phyloP scores from a whole-genome alignment of 2,329 filamentous ascomycete species.

The Sodiomyces alkalinus region DNA sequence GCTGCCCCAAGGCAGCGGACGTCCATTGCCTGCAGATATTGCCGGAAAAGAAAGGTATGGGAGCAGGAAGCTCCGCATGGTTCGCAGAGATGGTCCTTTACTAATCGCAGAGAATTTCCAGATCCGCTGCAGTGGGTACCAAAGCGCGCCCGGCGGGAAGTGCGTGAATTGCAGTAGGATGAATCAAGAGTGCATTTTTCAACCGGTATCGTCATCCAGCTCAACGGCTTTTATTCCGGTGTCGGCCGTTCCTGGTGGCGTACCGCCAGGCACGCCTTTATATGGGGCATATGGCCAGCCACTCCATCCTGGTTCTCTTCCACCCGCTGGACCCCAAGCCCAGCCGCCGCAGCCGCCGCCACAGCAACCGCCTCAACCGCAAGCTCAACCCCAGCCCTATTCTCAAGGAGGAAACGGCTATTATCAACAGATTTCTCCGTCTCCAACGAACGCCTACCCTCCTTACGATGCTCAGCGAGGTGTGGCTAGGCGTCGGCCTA shows the following conservation, averaged over 20 bases:
- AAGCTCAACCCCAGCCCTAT: conserved; percentile 10
- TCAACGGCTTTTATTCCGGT: conserved; percentile 44
- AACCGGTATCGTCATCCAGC: conserved; percentile 40
- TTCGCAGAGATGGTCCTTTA: neutral
- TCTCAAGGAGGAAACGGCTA: conserved; percentile 13
- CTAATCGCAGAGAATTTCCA: conserved; percentile 16
- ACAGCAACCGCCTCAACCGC: conserved; percentile 2
- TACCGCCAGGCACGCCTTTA: conserved; percentile 39
- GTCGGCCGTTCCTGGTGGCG: conserved; percentile 40
- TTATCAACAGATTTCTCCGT: conserved; percentile 25
- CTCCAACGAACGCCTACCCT: conserved; percentile 27
- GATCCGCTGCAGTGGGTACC: conserved; percentile 47
- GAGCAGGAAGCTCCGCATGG: neutral
- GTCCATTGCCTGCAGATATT: conserved; percentile 45
- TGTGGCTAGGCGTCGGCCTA: conserved; percentile 19
- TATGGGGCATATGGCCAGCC: conserved; percentile 45
- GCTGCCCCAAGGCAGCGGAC: conserved; percentile 42
- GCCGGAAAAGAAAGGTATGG: conserved; percentile 43
- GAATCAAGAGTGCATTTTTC: conserved; percentile 46
- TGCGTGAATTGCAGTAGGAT: conserved; percentile 47
- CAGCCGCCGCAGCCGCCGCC: conserved; percentile 4
- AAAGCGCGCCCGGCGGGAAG: conserved; percentile 41
- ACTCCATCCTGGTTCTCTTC: conserved; percentile 16
- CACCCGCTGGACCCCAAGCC: conserved; percentile 4
- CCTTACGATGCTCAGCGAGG: conserved; percentile 19